phyloP scores from a whole-genome alignment of 2,329 filamentous ascomycete genomes.

The Sarocladium strictum region DNA sequence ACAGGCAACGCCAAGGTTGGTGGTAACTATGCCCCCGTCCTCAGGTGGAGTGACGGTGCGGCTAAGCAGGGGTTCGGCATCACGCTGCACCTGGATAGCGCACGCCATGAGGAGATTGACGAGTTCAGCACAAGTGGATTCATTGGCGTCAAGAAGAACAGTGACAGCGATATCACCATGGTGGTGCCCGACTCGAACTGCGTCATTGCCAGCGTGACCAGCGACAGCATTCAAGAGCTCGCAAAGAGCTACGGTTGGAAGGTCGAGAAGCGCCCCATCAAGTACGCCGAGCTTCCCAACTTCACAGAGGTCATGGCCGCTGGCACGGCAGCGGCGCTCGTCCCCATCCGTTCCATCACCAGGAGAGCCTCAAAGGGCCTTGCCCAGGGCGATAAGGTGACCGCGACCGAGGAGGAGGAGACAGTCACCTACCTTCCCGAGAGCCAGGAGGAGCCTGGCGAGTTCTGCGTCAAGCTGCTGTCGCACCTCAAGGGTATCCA shows the following conservation, averaged over 20 bases:
- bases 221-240: conserved; percentile 70
- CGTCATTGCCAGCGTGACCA: conserved; percentile 83
- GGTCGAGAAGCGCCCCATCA: conserved; percentile 69
- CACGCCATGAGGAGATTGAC: conserved; percentile 77
- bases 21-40: conserved; percentile 90
- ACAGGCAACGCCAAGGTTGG: conserved; percentile 91
- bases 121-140: conserved; percentile 96
- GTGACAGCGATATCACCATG: conserved; percentile 57
- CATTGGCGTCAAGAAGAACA: conserved; percentile 64
- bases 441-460: conserved; percentile 62
- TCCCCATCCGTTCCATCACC: conserved; percentile 88
- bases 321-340: conserved; percentile 84
- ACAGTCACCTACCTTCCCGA: conserved; percentile 50
- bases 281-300: conserved; percentile 48
- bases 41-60: conserved; percentile 81
- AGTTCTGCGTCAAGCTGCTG: conserved; percentile 66
- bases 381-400: conserved; percentile 29
- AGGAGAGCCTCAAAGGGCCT: conserved; percentile 38
- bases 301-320: conserved; percentile 79
- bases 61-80: conserved; percentile 80
- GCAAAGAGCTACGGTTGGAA: conserved; percentile 75
- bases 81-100: conserved; percentile 86
- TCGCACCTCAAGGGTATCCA: conserved; percentile 79
- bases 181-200: conserved; percentile 80
- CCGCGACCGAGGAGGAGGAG: conserved; percentile 36